These are phyloP conservation scores for Xylaria sp. DNA, from an alignment of 2,329 filamentous ascomycete species.

Conservation along the genomic window DNA sequence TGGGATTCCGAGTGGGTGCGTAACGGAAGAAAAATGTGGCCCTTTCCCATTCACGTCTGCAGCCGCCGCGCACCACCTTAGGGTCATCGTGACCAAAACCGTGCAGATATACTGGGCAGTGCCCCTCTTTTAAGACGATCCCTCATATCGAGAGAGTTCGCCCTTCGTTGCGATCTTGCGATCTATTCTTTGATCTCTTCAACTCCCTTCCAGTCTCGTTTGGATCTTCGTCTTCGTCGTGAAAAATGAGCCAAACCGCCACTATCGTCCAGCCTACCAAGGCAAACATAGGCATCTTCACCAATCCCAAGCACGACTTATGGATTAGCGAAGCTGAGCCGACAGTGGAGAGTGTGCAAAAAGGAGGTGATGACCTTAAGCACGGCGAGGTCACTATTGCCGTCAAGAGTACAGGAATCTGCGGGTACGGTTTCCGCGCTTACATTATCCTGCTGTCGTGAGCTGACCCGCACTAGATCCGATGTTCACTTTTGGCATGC, in stretches of 20 bases:
- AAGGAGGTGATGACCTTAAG: slow-evolving; percentile 73
- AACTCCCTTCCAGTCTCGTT: slow-evolving; percentile 25
- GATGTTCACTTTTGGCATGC: slow-evolving; percentile 98
- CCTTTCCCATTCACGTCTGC: slow-evolving; percentile 10
- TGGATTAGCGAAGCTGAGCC: slow-evolving; percentile 87
- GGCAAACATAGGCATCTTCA: slow-evolving; percentile 95
- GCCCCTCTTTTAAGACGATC: slow-evolving; percentile 43
- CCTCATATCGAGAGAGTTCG: slow-evolving; percentile 35
- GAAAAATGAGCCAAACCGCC: slow-evolving; percentile 46
- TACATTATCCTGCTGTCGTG: slow-evolving; percentile 2
- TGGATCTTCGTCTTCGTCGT: slow-evolving; percentile 7
- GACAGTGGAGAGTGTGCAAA: slow-evolving; percentile 76
- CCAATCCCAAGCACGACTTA: slow-evolving; percentile 89
- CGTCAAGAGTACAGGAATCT: slow-evolving; percentile 95
- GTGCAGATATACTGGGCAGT: slow-evolving; percentile 36
- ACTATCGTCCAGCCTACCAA: slow-evolving; percentile 66
- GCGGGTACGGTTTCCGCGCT: slow-evolving; percentile 69
- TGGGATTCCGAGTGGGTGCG: slow-evolving; percentile 22
- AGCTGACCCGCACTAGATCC: slow-evolving; percentile 64
- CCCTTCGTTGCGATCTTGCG: slow-evolving; percentile 17
- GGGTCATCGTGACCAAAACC: slow-evolving; percentile 38
- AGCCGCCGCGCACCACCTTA: slow-evolving; percentile 24
- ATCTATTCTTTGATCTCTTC: slow-evolving; percentile 11
- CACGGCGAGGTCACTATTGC: slow-evolving; percentile 87
- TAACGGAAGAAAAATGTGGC: slow-evolving; percentile 16